Evolutionary conservation across 768 basidiomycete species (phyloP), one percentile per base, ranked within the genome.

Genomic region (Cystofilobasidium bisporidii): DNA sequence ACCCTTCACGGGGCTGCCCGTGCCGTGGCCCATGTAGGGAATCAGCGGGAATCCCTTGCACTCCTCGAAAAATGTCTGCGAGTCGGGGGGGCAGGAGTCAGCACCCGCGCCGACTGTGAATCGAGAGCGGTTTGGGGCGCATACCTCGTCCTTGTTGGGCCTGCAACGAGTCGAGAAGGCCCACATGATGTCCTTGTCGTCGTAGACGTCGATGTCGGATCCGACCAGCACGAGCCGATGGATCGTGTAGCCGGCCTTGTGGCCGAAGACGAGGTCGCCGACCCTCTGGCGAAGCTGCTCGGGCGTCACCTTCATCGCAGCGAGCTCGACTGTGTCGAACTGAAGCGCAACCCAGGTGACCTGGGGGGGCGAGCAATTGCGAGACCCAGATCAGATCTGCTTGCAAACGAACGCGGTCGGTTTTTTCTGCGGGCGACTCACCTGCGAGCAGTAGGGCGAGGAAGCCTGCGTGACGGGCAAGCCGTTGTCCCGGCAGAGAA

Each of bases 101-200:
- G 47, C 63, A 8, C 48, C 8, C 53, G 48, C 50, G n/a, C n/a
- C n/a, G n/a, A n/a, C n/a, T n/a, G n/a, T n/a, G n/a, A n/a, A n/a
- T n/a, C n/a, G n/a, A n/a, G n/a, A n/a, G n/a, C n/a, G n/a, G n/a
- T n/a, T n/a, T n/a, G n/a, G n/a, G n/a, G n/a, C n/a, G n/a, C n/a
- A n/a, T n/a, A n/a, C n/a, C n/a, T 64, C 63, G 63, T 64, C 63
- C 28, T 64, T 36, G 38, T 24, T 24, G 6, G 63, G 63, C 26
- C 63, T 32, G 30, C 63, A 64, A 22, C 63, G 50, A 3, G 63
- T 64, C 15, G 36, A 15, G 36, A 64, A 64, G 4, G 63, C 63
- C 63, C 63, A 64, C 63, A 64, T 64, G 24, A 64, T 53, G 28
- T 64, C 63, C n/a, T 64, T 64, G 63, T 64, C 63, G 55, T 64